A percentile compares a stretch with the other conserved stretches of the same genome.
phyloP scores from a whole-genome alignment of 768 basidiomycete genomes.

The Ramaria sp. region DNA sequence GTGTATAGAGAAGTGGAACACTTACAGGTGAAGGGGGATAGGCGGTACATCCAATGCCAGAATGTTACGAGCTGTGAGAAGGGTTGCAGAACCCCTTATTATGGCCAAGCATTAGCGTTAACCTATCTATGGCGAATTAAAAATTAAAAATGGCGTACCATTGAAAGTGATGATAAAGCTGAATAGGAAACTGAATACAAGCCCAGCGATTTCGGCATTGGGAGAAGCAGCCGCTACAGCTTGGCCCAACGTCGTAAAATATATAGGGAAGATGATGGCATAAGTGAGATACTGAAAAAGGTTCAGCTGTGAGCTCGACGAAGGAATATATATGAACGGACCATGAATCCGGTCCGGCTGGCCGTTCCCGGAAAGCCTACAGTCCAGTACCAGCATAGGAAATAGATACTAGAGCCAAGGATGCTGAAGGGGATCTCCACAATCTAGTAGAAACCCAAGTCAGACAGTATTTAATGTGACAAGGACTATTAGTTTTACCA shows the following conservation, averaged over 20 bases:
- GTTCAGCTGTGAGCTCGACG: neutral
- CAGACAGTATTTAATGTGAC: neutral
- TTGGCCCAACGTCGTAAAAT: slow-evolving; percentile 52
- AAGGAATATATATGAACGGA: neutral
- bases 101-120: neutral
- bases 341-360: slow-evolving; percentile 45
- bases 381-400: slow-evolving; percentile 62
- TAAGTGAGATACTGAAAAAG: slow-evolving; percentile 33
- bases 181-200: slow-evolving; percentile 49
- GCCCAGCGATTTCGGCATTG: slow-evolving; percentile 45
- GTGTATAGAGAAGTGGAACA: neutral
- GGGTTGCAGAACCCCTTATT: slow-evolving; percentile 55
- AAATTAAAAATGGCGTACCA: slow-evolving; percentile 14
- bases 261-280: slow-evolving; percentile 44
- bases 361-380: slow-evolving; percentile 35
- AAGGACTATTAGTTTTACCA: neutral
- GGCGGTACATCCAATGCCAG: slow-evolving; percentile 62
- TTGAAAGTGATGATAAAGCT: slow-evolving; percentile 57
- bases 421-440: slow-evolving; percentile 56
- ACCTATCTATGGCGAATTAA: neutral
- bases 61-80: slow-evolving; percentile 35
- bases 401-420: slow-evolving; percentile 45
- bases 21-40: slow-evolving; percentile 39
- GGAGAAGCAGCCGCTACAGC: slow-evolving; percentile 53
- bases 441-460: slow-evolving; percentile 14